Percentiles rank a stretch among this genome's conserved stretches.
These are phyloP conservation scores for Remersonia thermophila DNA, from an alignment of 2,329 filamentous ascomycete genomes.

Conservation along the genomic window DNA sequence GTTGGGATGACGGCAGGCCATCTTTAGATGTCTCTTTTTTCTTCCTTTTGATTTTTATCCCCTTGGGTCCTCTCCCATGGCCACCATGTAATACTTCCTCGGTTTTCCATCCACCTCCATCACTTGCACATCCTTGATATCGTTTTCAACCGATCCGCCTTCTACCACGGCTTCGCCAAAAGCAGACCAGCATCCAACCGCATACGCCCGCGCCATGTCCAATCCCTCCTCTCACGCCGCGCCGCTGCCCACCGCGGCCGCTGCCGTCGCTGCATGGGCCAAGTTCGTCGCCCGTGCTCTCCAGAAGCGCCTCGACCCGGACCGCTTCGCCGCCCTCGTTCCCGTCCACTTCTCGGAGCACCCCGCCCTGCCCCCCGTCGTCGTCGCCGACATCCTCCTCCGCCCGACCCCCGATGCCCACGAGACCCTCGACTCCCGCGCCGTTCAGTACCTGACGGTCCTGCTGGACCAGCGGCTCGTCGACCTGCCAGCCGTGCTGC, in stretches of 20 bases:
- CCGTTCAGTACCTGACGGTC: slow-evolving; percentile 46
- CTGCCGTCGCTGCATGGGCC: slow-evolving; percentile 31
- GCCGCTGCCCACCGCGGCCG: neutral
- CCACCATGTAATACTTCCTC: too few species aligned
- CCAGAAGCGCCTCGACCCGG: slow-evolving; percentile 36
- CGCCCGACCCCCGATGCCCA: slow-evolving; percentile 36
- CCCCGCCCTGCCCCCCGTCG: slow-evolving; percentile 34
- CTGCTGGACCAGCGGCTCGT: slow-evolving; percentile 40
- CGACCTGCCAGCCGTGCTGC: slow-evolving; percentile 42
- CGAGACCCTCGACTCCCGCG: slow-evolving; percentile 44
- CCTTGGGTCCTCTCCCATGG: neutral
- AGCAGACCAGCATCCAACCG: too few species aligned
- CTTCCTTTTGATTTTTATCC: neutral
- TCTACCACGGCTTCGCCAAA: too few species aligned
- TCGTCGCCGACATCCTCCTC: slow-evolving; percentile 47
- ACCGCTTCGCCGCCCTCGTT: slow-evolving; percentile 41
- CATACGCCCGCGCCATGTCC: too few species aligned
- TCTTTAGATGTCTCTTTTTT: neutral
- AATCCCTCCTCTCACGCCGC: too few species aligned
- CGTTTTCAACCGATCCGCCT: too few species aligned
- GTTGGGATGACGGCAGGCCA: neutral
- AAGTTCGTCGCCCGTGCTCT: slow-evolving; percentile 40
- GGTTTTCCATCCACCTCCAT: neutral
- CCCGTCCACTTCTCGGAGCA: slow-evolving; percentile 37
- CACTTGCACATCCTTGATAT: too few species aligned